phyloP scores from a whole-genome alignment of 2,329 filamentous ascomycete species.

The Capronia americana region DNA sequence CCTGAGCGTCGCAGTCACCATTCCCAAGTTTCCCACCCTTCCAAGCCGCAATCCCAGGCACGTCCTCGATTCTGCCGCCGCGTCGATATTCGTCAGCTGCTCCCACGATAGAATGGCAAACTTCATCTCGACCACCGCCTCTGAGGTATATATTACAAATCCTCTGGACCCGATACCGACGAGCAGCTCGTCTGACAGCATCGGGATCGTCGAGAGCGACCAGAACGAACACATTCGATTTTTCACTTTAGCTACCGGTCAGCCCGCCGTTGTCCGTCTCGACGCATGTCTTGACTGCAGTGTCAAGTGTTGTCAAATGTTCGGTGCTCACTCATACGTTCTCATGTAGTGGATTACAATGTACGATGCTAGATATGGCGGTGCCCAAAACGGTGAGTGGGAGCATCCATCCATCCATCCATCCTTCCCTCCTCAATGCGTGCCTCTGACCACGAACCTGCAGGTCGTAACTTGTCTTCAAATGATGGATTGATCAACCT shows the following conservation, averaged over 20 bases:
- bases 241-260: not conserved
- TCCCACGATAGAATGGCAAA: not conserved
- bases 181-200: not conserved
- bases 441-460: not conserved
- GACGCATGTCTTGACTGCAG: not conserved
- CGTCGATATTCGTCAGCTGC: conserved; percentile 1
- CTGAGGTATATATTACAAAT: not conserved
- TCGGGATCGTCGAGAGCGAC: not conserved
- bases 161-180: not conserved
- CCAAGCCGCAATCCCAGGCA: not conserved
- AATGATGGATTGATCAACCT: not conserved
- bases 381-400: not conserved
- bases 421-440: no score
- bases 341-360: not conserved
- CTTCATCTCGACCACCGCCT: not conserved
- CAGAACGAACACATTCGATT: not conserved
- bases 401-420: not conserved
- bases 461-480: not conserved
- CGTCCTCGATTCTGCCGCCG: not conserved
- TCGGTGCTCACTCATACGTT: not conserved
- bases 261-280: not conserved
- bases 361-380: not conserved
- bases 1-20: not conserved
- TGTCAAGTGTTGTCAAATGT: not conserved
- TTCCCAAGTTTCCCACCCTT: not conserved